phyloP scores from a whole-genome alignment of 2,329 filamentous ascomycete genomes.

The Ophiostoma triangulosporum region DNA sequence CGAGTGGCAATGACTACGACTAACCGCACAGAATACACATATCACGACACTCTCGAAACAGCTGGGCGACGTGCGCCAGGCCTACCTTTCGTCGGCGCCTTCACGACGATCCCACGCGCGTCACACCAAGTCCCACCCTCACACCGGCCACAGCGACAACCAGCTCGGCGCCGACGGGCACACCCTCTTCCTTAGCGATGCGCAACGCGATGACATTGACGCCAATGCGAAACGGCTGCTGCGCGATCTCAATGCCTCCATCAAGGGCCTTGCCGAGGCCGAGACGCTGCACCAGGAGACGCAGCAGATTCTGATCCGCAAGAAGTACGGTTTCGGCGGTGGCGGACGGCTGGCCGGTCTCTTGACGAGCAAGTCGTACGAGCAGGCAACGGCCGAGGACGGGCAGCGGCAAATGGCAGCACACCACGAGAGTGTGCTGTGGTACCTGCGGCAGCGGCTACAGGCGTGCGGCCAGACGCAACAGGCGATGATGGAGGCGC shows the following conservation, averaged over 20 bases:
- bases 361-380: constrained; percentile 31
- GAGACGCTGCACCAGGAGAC: constrained; percentile 73
- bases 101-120: constrained; percentile 43
- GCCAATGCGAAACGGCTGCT: constrained; percentile 75
- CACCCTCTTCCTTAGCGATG: constrained; percentile 47
- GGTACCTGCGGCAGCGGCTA: constrained; percentile 63
- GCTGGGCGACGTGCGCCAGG: constrained; percentile 69
- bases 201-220: constrained; percentile 76
- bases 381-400: constrained; percentile 62
- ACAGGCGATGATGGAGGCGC: constrained; percentile 83
- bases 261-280: constrained; percentile 65
- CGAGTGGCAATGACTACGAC: background rate
- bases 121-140: constrained; percentile 27
- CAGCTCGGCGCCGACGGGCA: background rate
- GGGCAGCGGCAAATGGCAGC: constrained; percentile 50
- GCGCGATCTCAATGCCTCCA: constrained; percentile 70
- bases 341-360: constrained; percentile 18
- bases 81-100: constrained; percentile 75
- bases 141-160: constrained; percentile 28
- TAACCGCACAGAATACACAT: constrained; percentile 56
- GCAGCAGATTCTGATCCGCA: constrained; percentile 53
- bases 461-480: constrained; percentile 68
- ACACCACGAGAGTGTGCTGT: constrained; percentile 72
- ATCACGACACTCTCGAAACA: constrained; percentile 69
- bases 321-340: constrained; percentile 41